A percentile compares a stretch with the other conserved stretches of the same genome.
These are phyloP conservation scores for Aureobasidium sp. DNA, from an alignment of 2,329 filamentous ascomycete species.

Conservation along the genomic window DNA sequence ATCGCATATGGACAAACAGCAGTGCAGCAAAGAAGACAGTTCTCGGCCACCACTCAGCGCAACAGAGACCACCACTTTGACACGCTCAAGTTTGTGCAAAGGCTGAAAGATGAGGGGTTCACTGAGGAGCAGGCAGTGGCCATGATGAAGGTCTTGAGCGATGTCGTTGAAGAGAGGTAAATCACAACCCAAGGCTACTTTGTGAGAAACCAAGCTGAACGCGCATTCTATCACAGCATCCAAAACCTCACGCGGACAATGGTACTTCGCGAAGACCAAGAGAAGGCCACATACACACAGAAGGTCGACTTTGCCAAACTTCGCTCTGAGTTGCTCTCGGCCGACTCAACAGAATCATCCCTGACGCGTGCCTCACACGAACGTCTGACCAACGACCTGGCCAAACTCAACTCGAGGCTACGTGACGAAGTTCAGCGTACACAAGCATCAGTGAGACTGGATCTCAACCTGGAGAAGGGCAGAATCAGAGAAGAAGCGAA, in stretches of 20 bases:
- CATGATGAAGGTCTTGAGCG: constrained; percentile 97
- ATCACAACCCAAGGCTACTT: not conserved
- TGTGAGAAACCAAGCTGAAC: constrained; percentile 27
- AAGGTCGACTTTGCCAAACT: constrained; percentile 98
- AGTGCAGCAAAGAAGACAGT: constrained; percentile 31
- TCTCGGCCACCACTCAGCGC: constrained; percentile 60
- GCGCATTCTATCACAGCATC: constrained; percentile 52
- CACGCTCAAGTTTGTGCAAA: constrained; percentile 92
- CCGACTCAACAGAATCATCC: constrained; percentile 84
- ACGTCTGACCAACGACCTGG: constrained; percentile 85
- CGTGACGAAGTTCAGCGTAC: constrained; percentile 92
- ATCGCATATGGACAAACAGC: constrained; percentile 1
- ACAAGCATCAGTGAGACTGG: constrained; percentile 83
- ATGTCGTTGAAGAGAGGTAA: constrained; percentile 86
- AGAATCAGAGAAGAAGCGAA: constrained; percentile 94
- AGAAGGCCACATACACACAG: constrained; percentile 68
- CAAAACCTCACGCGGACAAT: constrained; percentile 96
- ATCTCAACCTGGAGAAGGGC: constrained; percentile 94
- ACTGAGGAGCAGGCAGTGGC: constrained; percentile 91
- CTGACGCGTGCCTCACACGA: constrained; percentile 87
- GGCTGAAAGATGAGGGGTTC: constrained; percentile 83
- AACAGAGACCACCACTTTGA: constrained; percentile 90
- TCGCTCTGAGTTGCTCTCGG: constrained; percentile 83
- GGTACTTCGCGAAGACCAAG: constrained; percentile 90
- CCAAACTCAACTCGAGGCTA: constrained; percentile 82